Conservation (phyloP, 495 filamentous ascomycete genomes). For the Aspergillus olivimuriae region DNA sequence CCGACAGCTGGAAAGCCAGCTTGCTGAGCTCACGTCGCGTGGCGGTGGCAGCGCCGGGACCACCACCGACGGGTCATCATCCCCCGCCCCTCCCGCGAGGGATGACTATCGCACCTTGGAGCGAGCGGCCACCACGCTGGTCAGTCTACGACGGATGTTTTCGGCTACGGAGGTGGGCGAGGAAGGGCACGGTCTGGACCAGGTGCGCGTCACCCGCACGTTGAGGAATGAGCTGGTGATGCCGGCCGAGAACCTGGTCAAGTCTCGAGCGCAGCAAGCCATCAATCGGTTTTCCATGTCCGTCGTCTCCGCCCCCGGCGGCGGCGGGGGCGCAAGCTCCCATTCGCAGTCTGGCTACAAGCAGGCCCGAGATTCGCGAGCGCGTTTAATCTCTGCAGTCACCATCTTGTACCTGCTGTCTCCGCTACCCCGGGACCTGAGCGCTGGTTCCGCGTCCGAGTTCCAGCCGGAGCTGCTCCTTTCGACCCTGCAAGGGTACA, state of each 20-base stretch:
- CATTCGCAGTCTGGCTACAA: constrained; percentile 61
- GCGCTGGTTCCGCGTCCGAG: constrained; percentile 17
- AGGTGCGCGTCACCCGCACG: constrained; percentile 59
- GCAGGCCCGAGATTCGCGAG: constrained; percentile 72
- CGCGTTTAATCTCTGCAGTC: constrained; percentile 65
- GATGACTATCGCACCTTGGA: constrained; percentile 76
- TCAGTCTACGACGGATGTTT: constrained; percentile 68
- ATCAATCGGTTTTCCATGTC: constrained; percentile 79
- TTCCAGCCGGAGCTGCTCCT: constrained; percentile 64
- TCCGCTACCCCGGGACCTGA: constrained; percentile 35
- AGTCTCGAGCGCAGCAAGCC: constrained; percentile 67
- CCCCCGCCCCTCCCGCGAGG: constrained; percentile 29
- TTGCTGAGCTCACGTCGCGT: constrained; percentile 51
- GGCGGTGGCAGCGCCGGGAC: constrained; percentile 15
- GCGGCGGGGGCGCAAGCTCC: constrained; percentile 22
- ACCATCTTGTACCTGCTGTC: constrained; percentile 79
- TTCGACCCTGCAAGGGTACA: constrained; percentile 70
- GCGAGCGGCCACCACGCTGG: constrained; percentile 67
- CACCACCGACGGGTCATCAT: constrained; percentile 7
- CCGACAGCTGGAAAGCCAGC: constrained; percentile 80
- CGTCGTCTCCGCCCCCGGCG: constrained; percentile 40
- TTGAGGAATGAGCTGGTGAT: constrained; percentile 59
- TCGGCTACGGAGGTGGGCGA: constrained; percentile 53
- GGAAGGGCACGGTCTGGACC: constrained; percentile 70
- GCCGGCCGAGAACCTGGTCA: constrained; percentile 64